Base-by-base conservation (phyloP, 352 stramenopile genomes). In the Elongisporangium prolatum region DNA sequence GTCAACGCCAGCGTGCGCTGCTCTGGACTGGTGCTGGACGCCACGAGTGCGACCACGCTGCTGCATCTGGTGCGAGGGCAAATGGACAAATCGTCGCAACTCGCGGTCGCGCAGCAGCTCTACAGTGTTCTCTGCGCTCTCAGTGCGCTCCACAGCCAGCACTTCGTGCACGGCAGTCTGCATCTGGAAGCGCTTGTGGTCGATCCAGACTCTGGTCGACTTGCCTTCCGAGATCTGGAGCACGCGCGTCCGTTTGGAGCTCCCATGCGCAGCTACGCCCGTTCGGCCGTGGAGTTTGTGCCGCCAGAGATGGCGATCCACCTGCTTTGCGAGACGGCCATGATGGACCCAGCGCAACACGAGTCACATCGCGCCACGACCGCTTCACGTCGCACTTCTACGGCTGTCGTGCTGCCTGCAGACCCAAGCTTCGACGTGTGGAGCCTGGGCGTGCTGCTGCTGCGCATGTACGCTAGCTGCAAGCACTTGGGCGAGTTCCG, bases 191-290 rank as follows among this genome's bases (percentile, higher is more conserved):
- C 60, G 0, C 50, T 88, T 3, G 59, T 75, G 16, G 56, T 78
- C 0, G 73, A 75, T 47, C 59, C 62, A 14, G 68, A 66, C n/a
- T 55, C 77, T n/a, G 65, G 58, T 5, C 59, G 61, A 20, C 50
- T 87, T 16, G 80, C 80, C 40, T 84, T 88, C 20, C 69, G 63
- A 47, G 67, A 71, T 8, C 64, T 90, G 21, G 74, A 90, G 48
- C 63, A 85, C 40, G 69, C 72, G 3, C 74, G 74, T 1, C 62
- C 60, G 5, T 68, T 74, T 53, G 69, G 68, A 4, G 60, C 68
- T 21, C 52, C 52, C 14, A 59, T 77, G 10, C 54, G 59, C 7
- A 48, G 24, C 37, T 56, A 54, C 24, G 16, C 60, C 4, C 52
- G 24, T 3, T 54, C 70, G 21, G 54, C 67, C 0, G 52, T 71